Conservation (phyloP, 371 early-diverging fungal genomes). For the Basidiobolus meristosporus region DNA sequence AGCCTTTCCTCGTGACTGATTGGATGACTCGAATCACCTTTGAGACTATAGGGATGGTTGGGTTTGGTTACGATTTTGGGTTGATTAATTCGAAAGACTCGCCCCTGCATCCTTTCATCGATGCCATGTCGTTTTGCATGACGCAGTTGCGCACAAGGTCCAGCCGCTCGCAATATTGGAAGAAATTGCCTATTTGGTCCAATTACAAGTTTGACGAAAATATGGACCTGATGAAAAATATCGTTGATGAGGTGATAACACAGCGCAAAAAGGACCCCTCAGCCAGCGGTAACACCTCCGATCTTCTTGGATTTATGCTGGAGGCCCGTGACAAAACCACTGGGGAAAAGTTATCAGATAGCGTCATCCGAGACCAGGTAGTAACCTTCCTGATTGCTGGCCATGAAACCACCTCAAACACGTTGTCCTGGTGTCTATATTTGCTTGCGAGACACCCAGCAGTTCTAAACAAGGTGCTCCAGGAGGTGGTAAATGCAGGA, state of each 20-base stretch:
- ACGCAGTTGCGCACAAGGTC: too few species aligned
- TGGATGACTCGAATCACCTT: too few species aligned
- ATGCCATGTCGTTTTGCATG: too few species aligned
- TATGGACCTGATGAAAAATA: too few species aligned
- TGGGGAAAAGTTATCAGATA: not conserved
- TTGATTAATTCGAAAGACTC: too few species aligned
- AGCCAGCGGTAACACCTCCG: not conserved
- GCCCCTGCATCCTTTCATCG: too few species aligned
- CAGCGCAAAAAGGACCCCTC: not conserved
- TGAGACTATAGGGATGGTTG: too few species aligned
- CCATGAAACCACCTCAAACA: conserved; percentile 26
- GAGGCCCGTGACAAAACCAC: not conserved
- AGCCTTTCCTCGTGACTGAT: too few species aligned
- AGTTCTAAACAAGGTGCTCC: conserved; percentile 12
- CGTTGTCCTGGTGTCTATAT: conserved; percentile 16
- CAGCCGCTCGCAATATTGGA: too few species aligned
- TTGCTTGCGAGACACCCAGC: conserved; percentile 20
- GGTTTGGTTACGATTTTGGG: too few species aligned
- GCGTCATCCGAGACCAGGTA: conserved; percentile 10
- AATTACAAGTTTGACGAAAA: too few species aligned
- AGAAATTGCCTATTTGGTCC: too few species aligned
- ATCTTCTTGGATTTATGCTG: conserved; percentile 1
- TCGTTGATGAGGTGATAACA: not conserved
- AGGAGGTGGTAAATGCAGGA: conserved; percentile 18
- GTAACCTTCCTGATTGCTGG: conserved; percentile 24